Evolutionary conservation across 2,329 filamentous ascomycete genomes (phyloP).

Genomic region (Trichophyton rubrum): DNA sequence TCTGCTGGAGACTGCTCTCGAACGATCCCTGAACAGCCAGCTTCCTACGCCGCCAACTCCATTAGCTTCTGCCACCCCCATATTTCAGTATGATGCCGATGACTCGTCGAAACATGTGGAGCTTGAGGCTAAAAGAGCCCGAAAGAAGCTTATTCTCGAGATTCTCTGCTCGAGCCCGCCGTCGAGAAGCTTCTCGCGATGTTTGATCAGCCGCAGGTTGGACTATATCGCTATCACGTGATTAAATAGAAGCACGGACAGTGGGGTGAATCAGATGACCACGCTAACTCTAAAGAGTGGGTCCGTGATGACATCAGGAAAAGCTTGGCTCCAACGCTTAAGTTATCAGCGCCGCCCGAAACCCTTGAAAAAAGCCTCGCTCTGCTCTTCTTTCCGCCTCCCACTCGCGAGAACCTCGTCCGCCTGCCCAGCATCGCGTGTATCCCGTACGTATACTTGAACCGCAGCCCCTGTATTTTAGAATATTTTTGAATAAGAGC

Average conservation of each 20-base stretch:
- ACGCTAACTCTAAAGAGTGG: not conserved
- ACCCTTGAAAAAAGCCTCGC: not conserved
- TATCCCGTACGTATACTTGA: not conserved
- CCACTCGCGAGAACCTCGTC: not conserved
- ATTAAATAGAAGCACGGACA: not conserved
- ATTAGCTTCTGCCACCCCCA: too few relatives aligned
- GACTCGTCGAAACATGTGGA: too few relatives aligned
- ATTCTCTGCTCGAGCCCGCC: too few relatives aligned
- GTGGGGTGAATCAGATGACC: not conserved
- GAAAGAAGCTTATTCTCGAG: too few relatives aligned
- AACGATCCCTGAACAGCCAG: too few relatives aligned
- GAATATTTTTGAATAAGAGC: not conserved
- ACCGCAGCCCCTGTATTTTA: not conserved
- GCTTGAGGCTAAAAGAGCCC: too few relatives aligned
- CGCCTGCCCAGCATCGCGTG: not conserved
- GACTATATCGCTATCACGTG: not conserved
- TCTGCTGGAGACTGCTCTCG: too few relatives aligned
- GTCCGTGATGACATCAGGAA: not conserved
- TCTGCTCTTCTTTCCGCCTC: not conserved
- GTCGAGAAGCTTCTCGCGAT: too few relatives aligned
- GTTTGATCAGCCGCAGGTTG: not conserved
- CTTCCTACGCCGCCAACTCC: too few relatives aligned
- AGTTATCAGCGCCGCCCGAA: not conserved
- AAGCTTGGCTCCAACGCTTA: not conserved
- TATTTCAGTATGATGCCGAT: too few relatives aligned